These are phyloP conservation scores for Coemansia sp. DNA, from an alignment of 192 early-diverging fungal species.

Conservation along the genomic window DNA sequence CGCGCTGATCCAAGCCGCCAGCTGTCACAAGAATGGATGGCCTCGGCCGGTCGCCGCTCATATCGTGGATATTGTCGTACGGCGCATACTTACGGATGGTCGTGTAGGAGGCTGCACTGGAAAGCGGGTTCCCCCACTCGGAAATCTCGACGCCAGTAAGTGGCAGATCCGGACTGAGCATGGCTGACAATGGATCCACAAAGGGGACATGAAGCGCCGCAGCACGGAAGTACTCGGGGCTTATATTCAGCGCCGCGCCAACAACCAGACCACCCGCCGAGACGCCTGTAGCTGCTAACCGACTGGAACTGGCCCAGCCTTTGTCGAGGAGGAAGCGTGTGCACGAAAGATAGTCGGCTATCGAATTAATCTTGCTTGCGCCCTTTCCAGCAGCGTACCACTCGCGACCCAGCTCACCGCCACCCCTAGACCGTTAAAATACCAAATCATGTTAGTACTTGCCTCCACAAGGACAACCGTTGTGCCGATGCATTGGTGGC, in stretches of 20 bases:
- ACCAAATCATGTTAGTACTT: neutral
- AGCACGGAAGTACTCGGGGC: conserved; percentile 74
- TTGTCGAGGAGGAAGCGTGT: conserved; percentile 66
- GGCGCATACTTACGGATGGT: conserved; percentile 66
- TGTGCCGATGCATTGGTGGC: neutral
- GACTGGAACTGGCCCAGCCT: conserved; percentile 58
- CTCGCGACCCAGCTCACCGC: conserved; percentile 71
- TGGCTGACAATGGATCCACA: conserved; percentile 84
- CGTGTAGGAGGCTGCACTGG: conserved; percentile 58
- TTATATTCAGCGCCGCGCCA: conserved; percentile 66
- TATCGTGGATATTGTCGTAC: conserved; percentile 63
- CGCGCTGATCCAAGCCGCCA: conserved; percentile 80
- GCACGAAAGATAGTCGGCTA: conserved; percentile 72
- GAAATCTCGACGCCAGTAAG: conserved; percentile 71
- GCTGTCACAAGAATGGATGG: conserved; percentile 76
- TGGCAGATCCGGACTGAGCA: conserved; percentile 75
- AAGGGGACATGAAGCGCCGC: conserved; percentile 80
- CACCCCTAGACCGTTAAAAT: conserved; percentile 59
- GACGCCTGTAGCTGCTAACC: conserved; percentile 68
- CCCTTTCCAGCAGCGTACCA: conserved; percentile 83
- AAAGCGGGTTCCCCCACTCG: conserved; percentile 76
- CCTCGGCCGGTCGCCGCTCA: neutral
- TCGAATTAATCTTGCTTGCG: conserved; percentile 70
- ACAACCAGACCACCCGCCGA: conserved; percentile 81
- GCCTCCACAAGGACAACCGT: neutral